Conservation (phyloP, 208 protist genomes). For the Giardia muris region DNA sequence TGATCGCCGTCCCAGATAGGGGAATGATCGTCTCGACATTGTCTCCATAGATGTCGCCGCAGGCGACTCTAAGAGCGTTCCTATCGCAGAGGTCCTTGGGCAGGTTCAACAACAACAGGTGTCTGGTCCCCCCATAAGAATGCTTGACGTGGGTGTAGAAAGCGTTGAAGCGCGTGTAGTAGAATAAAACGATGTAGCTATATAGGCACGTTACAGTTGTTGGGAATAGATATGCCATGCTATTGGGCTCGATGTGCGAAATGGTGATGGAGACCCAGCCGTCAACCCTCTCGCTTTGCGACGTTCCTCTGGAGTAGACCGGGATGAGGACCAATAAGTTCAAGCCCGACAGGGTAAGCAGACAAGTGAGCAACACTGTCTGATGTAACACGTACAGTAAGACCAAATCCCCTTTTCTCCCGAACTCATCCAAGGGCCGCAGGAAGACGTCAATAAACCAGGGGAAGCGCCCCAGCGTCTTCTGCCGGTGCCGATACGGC, state of each 20-base stretch:
- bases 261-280: background rate
- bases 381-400: background rate
- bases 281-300: background rate
- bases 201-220: background rate
- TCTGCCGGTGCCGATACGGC: background rate
- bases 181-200: background rate
- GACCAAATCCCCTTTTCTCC: background rate
- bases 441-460: background rate
- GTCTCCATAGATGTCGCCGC: background rate
- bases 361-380: background rate
- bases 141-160: background rate
- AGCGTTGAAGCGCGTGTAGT: background rate
- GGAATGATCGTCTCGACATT: background rate
- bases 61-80: background rate
- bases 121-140: background rate
- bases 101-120: background rate
- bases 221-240: background rate
- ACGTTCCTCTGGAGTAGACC: background rate
- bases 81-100: background rate
- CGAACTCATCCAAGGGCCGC: background rate
- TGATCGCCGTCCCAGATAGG: background rate
- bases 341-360: background rate
- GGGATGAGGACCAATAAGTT: background rate
- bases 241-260: background rate
- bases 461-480: background rate